Conservation (phyloP, 176 grass and related monocot genomes). For the Sorghum bicolor region DNA sequence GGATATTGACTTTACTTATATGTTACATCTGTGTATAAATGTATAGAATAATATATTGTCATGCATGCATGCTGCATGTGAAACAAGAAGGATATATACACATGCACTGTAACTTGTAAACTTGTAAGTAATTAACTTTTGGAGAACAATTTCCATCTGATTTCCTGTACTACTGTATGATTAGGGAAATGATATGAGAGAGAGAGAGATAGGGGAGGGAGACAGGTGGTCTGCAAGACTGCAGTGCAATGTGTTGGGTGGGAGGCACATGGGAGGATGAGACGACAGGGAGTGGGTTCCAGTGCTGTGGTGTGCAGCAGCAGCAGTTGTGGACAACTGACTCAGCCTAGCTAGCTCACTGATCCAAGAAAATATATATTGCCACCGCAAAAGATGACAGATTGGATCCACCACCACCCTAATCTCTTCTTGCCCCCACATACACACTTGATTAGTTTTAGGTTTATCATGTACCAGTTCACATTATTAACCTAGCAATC, state of each 20-base stretch:
- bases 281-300: conserved; percentile 22
- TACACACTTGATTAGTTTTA: neutral
- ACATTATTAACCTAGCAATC: neutral
- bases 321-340: conserved; percentile 34
- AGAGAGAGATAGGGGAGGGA: neutral
- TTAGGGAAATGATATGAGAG: conserved; percentile 19
- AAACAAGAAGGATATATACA: neutral
- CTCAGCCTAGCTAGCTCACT: conserved; percentile 16
- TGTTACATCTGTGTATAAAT: neutral
- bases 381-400: conserved; percentile 49
- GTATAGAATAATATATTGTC: neutral
- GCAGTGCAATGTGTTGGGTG: conserved; percentile 29
- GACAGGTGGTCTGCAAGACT: conserved; percentile 17
- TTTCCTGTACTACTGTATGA: neutral
- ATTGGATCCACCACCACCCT: conserved; percentile 46
- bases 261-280: conserved; percentile 40
- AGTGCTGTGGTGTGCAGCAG: conserved; percentile 9
- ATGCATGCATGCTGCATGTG: neutral
- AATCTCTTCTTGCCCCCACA: neutral
- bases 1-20: neutral
- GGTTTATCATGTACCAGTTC: neutral
- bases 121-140: neutral
- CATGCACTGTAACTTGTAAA: neutral
- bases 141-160: neutral
- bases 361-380: neutral